Evolutionary conservation across 192 early-diverging fungal genomes (phyloP), one percentile per base, ranked within the genome.

Genomic region (Rhizophagus sp.): DNA sequence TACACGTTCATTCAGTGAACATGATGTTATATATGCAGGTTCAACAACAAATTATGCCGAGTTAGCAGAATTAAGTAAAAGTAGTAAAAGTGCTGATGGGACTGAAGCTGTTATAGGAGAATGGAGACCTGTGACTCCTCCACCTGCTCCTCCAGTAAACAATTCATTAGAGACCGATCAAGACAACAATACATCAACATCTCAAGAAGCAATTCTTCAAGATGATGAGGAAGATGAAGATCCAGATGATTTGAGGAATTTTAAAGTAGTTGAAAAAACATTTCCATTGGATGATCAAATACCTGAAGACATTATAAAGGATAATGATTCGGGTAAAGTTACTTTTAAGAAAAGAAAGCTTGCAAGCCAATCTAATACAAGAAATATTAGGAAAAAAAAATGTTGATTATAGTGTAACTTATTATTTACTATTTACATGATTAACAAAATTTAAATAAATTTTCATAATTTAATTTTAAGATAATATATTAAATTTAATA

Each of bases 281-380:
- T 84, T 85, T 65, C 82, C 84, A 13, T 65, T 73, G 10, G 82
- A 86, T 44, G 22, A 76, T 19, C 41, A 47, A 19, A 33, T 52
- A 15, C 62, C 77, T 19, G 73, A 84, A 4, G 81, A 76, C 8
- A 65, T 68, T 66, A 80, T 62, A 36, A 72, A 63, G 9, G 79
- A 62, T 1, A 27, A 63, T 13, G 41, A 24, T 4, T 25, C 34
- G 11, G 80, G 68, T 0, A 64, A 77, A 12, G 79, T 81, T 1
- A 73, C 87, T 15, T 90, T 90, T 75, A 90, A 90, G 78, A 90
- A 90, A 67, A 74, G 89, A 63, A 90, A 87, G 80, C 22, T 82
- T 27, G 79, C 62, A 5, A 71, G 81, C 30, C 73, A 77, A 25
- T 62, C 61, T 49, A 85, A 87, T 63, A 64, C 75, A 3, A 76